phyloP scores from a whole-genome alignment of 768 basidiomycete genomes.

The Calocera viscosa region DNA sequence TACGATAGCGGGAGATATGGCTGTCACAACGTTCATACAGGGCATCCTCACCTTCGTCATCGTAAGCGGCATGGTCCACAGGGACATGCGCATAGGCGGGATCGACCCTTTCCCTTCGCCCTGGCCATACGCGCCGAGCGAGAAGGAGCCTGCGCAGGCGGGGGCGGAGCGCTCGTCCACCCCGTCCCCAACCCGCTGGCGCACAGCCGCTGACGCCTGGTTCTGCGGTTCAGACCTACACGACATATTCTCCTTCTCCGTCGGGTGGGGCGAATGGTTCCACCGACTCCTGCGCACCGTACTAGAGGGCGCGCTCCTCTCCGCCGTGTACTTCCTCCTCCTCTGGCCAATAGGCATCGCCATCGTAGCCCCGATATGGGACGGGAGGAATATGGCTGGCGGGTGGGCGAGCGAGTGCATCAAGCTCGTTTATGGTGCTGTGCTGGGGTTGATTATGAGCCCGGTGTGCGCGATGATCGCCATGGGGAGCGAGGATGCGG shows the following conservation, averaged over 20 bases:
- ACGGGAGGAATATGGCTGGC: conserved; percentile 16
- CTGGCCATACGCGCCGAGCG: conserved; percentile 6
- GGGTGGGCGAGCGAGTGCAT: conserved; percentile 16
- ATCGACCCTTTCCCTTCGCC: conserved; percentile 15
- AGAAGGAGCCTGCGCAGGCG: not conserved
- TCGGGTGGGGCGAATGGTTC: not conserved
- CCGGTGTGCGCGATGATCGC: not conserved
- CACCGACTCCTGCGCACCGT: conserved; percentile 13
- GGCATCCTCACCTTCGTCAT: conserved; percentile 20
- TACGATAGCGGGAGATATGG: conserved; percentile 16
- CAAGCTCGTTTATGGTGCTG: conserved; percentile 17
- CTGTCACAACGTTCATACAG: conserved; percentile 18
- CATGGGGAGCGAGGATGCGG: not conserved
- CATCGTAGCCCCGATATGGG: conserved; percentile 18
- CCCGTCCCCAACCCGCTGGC: conserved; percentile 16
- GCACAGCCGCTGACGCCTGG: conserved; percentile 12
- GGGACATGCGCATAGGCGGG: conserved; percentile 16
- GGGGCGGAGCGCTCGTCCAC: not conserved
- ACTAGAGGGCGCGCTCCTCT: conserved; percentile 14
- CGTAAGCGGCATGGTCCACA: conserved; percentile 17
- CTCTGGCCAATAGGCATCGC: conserved; percentile 20
- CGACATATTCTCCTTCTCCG: conserved; percentile 15
- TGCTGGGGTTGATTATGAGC: not conserved
- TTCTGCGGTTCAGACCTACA: conserved; percentile 17
- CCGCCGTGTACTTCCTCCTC: conserved; percentile 18